Base-by-base conservation (phyloP, 441 rosid species). In the Viola pubescens region DNA sequence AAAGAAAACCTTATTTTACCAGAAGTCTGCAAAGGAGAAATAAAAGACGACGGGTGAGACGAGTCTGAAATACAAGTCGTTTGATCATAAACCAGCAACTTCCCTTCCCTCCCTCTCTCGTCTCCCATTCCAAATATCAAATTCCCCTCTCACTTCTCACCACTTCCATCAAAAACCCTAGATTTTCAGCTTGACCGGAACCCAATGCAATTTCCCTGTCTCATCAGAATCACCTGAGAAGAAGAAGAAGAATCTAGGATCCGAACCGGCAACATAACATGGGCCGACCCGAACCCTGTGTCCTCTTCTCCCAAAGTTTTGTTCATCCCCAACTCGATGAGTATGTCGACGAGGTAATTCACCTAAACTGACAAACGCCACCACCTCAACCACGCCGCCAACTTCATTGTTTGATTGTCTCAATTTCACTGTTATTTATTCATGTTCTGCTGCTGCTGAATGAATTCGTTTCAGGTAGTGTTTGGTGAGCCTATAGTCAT, bases 231-330 rank as follows among this genome's bases (percentile, higher is more conserved):
- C 46, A 43, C 10, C 46, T 43, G 14, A 43, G 46, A 43, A 43
- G 7, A 43, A 5, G 9, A 9, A 2, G 46, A 43, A 43, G 8
- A 6, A 6, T 9, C 46, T 6, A 43, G 10, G 10, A 43, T 43
- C 7, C 46, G 46, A 9, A 43, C 8, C 46, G 7, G 8, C 46
- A 43, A 1, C 7, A 1, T 43, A 46, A 6, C 11, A 46, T 87
- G 97, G 96, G 92, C 51, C 87, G 95, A 61, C 89, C 98, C 19
- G 97, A 89, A 66, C 94, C 98, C 14, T 88, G 87, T 77, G 89
- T 94, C 70, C 73, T 90, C 69, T 94, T 89, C 72, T 75, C 97
- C 43, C 98, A 88, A 81, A 88, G 89, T 60, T 94, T 94, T 72
- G 89, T 81, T 67, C 98, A 92, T 69, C 84, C 97, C 42, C 95